phyloP scores from a whole-genome alignment of 371 early-diverging fungal genomes.

The Basidiobolus heterosporus region DNA sequence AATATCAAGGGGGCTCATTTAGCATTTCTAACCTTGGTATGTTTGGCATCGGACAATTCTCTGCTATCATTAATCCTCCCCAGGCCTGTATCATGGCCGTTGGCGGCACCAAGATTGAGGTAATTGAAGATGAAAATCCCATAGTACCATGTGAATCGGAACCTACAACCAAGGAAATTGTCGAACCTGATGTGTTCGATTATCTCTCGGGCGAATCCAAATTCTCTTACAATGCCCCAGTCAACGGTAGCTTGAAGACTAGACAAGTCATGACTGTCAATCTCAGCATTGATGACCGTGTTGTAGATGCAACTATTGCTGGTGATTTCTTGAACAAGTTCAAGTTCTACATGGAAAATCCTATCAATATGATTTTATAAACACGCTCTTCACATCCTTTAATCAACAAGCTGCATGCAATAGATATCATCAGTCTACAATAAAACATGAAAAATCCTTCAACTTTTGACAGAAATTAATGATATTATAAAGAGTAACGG shows the following conservation, averaged over 20 bases:
- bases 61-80: slow-evolving; percentile 96
- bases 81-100: slow-evolving; percentile 90
- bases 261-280: slow-evolving; percentile 62
- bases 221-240: too few species aligned
- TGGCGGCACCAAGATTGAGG: slow-evolving; percentile 65
- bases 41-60: slow-evolving; percentile 86
- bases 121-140: slow-evolving; percentile 10
- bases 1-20: slow-evolving; percentile 95
- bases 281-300: slow-evolving; percentile 87
- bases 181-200: background rate
- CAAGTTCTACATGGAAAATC: slow-evolving; percentile 91
- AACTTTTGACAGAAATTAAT: too few species aligned
- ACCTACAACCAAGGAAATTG: slow-evolving; percentile 13
- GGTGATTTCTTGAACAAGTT: slow-evolving; percentile 84
- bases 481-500: too few species aligned
- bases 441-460: too few species aligned
- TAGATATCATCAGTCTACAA: too few species aligned
- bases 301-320: slow-evolving; percentile 91
- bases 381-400: slow-evolving; percentile 4
- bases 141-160: slow-evolving; percentile 33
- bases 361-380: slow-evolving; percentile 84
- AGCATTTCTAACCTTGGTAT: slow-evolving; percentile 97
- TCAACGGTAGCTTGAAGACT: slow-evolving; percentile 8
- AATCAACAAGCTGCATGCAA: too few species aligned
- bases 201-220: slow-evolving; percentile 5